A percentile compares a stretch with the other conserved stretches of the same genome.
Conservation (phyloP, 495 filamentous ascomycete genomes). For the Aspergillus egyptiacus region DNA sequence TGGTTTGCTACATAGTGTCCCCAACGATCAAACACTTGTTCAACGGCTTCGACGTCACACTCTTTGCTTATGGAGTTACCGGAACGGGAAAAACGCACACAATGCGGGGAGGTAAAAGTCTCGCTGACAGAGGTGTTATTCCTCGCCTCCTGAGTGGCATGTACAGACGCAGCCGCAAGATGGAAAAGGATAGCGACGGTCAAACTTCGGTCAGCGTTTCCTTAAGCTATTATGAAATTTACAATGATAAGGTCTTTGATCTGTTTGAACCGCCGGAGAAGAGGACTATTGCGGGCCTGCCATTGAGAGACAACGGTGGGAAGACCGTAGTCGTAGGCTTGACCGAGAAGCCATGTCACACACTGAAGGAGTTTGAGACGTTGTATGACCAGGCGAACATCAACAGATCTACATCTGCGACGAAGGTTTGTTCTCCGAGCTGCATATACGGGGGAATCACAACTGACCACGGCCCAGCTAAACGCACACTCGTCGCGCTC, state of each 20-base stretch:
- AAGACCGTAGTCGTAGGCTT: constrained; percentile 92
- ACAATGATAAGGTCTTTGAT: constrained; percentile 94
- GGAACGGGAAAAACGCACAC: constrained; percentile 97
- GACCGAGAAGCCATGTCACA: constrained; percentile 77
- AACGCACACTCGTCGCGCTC: constrained; percentile 92
- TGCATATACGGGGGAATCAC: not conserved
- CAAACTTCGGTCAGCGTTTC: constrained; percentile 68
- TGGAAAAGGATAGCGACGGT: constrained; percentile 75
- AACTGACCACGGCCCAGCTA: constrained; percentile 42
- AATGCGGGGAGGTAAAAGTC: constrained; percentile 88
- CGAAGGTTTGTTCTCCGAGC: constrained; percentile 52
- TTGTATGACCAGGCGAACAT: constrained; percentile 93
- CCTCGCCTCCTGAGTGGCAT: constrained; percentile 82
- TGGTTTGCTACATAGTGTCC: constrained; percentile 49
- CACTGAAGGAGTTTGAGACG: constrained; percentile 85
- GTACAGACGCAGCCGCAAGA: constrained; percentile 78
- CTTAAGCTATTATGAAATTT: constrained; percentile 97
- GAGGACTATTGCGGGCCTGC: constrained; percentile 75
- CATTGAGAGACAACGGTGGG: constrained; percentile 77
- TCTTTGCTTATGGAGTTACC: constrained; percentile 95
- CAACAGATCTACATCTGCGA: constrained; percentile 85
- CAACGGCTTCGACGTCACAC: constrained; percentile 84
- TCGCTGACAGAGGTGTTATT: constrained; percentile 87
- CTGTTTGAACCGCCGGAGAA: constrained; percentile 88
- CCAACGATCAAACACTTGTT: constrained; percentile 86